Percentiles rank a stretch among this genome's conserved stretches.
These are phyloP conservation scores for Aspergillus hiratsukae DNA, from an alignment of 2,329 filamentous ascomycete species.

Conservation along the genomic window DNA sequence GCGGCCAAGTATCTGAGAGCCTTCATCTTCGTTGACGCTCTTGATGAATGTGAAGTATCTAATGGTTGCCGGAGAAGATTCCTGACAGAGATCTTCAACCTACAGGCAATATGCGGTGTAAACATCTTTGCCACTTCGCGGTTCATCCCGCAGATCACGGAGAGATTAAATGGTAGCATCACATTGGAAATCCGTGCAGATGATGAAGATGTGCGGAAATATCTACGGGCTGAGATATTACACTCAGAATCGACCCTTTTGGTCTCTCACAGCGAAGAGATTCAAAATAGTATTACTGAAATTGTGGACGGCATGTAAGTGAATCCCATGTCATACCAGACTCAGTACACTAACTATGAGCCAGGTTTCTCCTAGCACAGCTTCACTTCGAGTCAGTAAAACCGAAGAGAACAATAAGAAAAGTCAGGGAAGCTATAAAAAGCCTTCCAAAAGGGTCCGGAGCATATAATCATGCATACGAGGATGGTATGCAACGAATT, in stretches of 20 bases:
- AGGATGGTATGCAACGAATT: constrained; percentile 42
- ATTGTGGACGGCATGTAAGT: constrained; percentile 33
- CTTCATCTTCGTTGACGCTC: constrained; percentile 29
- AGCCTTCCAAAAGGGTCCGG: constrained; percentile 26
- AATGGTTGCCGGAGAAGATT: constrained; percentile 2
- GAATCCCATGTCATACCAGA: not conserved
- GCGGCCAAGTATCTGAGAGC: constrained; percentile 11
- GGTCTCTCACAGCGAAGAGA: constrained; percentile 3
- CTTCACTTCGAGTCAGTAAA: constrained; percentile 20
- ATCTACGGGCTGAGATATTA: constrained; percentile 22
- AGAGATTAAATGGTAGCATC: constrained; percentile 13
- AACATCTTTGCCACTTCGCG: constrained; percentile 34
- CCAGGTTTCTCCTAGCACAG: constrained; percentile 25
- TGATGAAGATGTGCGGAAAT: constrained; percentile 29
- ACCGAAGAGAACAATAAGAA: constrained; percentile 19
- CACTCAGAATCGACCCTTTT: constrained; percentile 7
- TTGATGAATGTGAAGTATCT: constrained; percentile 24
- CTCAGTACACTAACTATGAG: not conserved
- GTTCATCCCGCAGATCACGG: constrained; percentile 18
- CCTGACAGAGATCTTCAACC: constrained; percentile 18
- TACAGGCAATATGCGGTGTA: constrained; percentile 13
- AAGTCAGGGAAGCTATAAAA: constrained; percentile 28
- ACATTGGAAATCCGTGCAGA: constrained; percentile 31
- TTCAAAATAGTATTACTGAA: not conserved
- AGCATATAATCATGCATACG: constrained; percentile 40